These are phyloP conservation scores for Patellaria atrata DNA, from an alignment of 495 filamentous ascomycete genomes.

Conservation along the genomic window DNA sequence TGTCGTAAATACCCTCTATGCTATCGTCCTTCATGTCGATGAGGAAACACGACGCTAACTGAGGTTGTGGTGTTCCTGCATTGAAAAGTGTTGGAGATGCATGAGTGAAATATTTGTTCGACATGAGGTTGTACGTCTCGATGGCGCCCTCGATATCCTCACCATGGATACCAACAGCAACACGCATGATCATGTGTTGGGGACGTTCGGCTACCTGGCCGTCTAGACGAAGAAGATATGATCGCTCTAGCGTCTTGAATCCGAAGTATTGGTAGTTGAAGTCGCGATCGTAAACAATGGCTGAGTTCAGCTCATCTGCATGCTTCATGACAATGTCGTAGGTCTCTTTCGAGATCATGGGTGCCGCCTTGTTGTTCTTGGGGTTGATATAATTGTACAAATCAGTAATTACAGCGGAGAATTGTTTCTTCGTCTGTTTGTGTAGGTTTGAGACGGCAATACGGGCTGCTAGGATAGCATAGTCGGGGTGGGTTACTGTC, in stretches of 20 bases:
- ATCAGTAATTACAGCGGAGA: slow-evolving; percentile 82
- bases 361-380: slow-evolving; percentile 67
- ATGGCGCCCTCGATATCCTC: slow-evolving; percentile 86
- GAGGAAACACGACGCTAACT: slow-evolving; percentile 93
- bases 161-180: slow-evolving; percentile 90
- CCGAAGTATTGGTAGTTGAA: slow-evolving; percentile 99
- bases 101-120: slow-evolving; percentile 92
- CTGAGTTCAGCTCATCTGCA: slow-evolving; percentile 90
- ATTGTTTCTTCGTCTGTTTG: slow-evolving; percentile 99
- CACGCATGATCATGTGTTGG: slow-evolving; percentile 99
- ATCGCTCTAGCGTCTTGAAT: slow-evolving; percentile 97
- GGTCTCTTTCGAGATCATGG: slow-evolving; percentile 82
- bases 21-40: slow-evolving; percentile 98
- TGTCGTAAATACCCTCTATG: slow-evolving; percentile 98
- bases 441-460: slow-evolving; percentile 98
- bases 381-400: slow-evolving; percentile 95
- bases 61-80: slow-evolving; percentile 82
- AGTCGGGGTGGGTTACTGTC: slow-evolving; percentile 98
- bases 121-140: slow-evolving; percentile 98
- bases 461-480: slow-evolving; percentile 94
- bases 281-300: slow-evolving; percentile 96
- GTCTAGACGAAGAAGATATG: slow-evolving; percentile 84
- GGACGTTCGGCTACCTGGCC: slow-evolving; percentile 91
- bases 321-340: slow-evolving; percentile 91
- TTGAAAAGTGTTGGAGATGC: slow-evolving; percentile 97